These are phyloP conservation scores for Monosporascus cannonballus DNA, from an alignment of 2,329 filamentous ascomycete genomes.

Conservation along the genomic window DNA sequence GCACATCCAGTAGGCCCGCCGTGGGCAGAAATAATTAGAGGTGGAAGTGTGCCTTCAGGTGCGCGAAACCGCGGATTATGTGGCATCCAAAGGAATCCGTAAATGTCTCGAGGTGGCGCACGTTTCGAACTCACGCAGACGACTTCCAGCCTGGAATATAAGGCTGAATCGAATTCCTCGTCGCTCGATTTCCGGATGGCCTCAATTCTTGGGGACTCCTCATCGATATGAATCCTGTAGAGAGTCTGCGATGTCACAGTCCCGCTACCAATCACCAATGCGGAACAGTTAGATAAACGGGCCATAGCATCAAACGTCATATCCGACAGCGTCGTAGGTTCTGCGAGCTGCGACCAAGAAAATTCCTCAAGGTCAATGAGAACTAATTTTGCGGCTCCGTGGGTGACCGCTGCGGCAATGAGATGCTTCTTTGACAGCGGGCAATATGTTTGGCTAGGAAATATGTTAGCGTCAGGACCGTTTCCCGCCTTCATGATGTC, in stretches of 20 bases:
- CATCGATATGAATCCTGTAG: too few species aligned
- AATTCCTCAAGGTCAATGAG: too few species aligned
- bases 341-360: too few species aligned
- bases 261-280: conserved; percentile 33
- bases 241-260: conserved; percentile 2
- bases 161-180: too few species aligned
- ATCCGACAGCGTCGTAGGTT: conserved; percentile 23
- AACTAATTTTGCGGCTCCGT: too few species aligned
- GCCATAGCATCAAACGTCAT: conserved; percentile 29
- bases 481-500: too few species aligned
- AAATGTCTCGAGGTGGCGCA: conserved; percentile 24
- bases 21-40: conserved; percentile 44
- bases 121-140: conserved; percentile 22
- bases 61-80: conserved; percentile 37
- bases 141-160: conserved; percentile 17
- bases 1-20: conserved; percentile 44
- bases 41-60: conserved; percentile 33
- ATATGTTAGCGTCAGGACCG: too few species aligned
- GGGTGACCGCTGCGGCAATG: too few species aligned
- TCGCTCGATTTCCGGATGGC: too few species aligned
- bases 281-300: conserved; percentile 27
- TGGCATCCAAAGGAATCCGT: conserved; percentile 45
- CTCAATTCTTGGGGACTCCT: too few species aligned
- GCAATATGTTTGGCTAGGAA: too few species aligned
- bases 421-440: too few species aligned